These are phyloP conservation scores for Kwoniella sp. DNA, from an alignment of 768 basidiomycete species.

Conservation along the genomic window DNA sequence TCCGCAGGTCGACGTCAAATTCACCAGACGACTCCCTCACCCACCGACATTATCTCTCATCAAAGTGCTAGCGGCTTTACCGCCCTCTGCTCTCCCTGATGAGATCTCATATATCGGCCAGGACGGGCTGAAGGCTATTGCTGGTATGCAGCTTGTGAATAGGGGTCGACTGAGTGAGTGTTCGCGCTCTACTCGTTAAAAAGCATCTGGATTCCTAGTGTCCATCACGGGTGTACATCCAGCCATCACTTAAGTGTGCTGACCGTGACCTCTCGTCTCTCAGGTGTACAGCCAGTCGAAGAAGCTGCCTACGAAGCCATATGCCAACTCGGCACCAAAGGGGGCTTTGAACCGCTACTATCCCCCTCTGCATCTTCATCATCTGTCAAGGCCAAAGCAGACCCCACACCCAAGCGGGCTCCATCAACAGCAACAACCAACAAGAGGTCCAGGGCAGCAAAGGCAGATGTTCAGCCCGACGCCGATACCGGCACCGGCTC, in stretches of 20 bases:
- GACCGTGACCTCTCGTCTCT: background rate
- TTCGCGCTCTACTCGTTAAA: background rate
- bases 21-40: conserved; percentile 66
- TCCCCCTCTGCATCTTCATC: background rate
- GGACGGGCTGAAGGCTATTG: conserved; percentile 61
- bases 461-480: background rate
- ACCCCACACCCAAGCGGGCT: no score
- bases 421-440: background rate
- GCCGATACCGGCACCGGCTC: no score
- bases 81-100: conserved; percentile 58
- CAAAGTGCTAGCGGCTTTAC: conserved; percentile 63
- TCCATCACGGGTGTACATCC: no score
- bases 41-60: conserved; percentile 79
- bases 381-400: no score
- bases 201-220: no score
- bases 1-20: conserved; percentile 60
- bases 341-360: conserved; percentile 69
- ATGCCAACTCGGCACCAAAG: conserved; percentile 65
- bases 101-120: conserved; percentile 70
- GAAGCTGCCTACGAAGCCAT: conserved; percentile 69
- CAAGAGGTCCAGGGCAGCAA: background rate
- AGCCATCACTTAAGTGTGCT: no score
- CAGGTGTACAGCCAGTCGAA: conserved; percentile 73
- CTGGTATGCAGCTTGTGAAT: conserved; percentile 77
- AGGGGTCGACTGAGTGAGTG: conserved; percentile 72